phyloP scores from a whole-genome alignment of 441 rosid species.

The Gossypium lobatum region DNA sequence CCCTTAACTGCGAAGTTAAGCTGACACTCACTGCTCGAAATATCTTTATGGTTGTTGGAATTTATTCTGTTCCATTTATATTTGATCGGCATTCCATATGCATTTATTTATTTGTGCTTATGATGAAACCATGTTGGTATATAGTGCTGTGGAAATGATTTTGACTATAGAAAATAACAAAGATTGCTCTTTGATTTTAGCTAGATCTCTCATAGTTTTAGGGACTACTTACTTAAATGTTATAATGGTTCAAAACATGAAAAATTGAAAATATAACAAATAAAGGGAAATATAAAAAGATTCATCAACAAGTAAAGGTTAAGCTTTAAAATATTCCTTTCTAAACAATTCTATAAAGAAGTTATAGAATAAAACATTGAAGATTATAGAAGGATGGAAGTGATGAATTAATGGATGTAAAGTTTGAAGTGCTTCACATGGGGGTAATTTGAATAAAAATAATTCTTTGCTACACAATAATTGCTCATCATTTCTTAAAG shows the following conservation, averaged over 20 bases:
- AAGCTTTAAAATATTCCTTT: constrained; percentile 1
- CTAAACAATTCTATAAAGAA: constrained; percentile 7
- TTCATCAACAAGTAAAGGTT: not conserved
- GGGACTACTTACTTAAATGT: not conserved
- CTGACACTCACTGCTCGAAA: not conserved
- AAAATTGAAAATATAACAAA: not conserved
- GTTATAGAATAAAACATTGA: not conserved
- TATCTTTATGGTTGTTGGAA: not conserved
- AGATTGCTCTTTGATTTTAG: not conserved
- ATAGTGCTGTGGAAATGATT: not conserved
- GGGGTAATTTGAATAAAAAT: constrained; percentile 1
- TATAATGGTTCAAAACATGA: constrained; percentile 4
- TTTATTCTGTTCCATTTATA: not conserved
- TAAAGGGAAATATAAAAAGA: not conserved
- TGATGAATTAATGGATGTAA: constrained; percentile 8
- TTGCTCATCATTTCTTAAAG: not conserved
- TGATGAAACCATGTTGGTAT: not conserved
- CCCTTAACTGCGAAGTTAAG: not conserved
- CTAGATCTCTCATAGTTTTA: not conserved
- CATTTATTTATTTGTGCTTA: not conserved
- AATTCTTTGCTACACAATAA: constrained; percentile 11
- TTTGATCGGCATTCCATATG: not conserved
- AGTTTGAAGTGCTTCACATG: constrained; percentile 4
- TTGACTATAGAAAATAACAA: not conserved
- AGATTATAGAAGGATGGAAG: constrained; percentile 1